These are phyloP conservation scores for Taiozyma sp. DNA, from an alignment of 1,139 yeast species.

Conservation along the genomic window DNA sequence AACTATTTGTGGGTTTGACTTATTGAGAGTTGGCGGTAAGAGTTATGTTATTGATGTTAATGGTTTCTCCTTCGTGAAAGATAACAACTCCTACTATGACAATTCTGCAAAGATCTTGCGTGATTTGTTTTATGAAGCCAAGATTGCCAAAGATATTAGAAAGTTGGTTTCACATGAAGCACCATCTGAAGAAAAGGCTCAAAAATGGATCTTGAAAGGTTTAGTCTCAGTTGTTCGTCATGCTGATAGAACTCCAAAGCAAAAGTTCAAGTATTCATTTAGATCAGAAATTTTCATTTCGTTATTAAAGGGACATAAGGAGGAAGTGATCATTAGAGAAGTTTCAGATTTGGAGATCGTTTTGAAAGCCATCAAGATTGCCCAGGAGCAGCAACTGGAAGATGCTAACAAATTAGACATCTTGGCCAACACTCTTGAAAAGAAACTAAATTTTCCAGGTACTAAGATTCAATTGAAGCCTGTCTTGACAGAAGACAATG, in stretches of 20 bases:
- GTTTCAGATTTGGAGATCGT: slow-evolving; percentile 83
- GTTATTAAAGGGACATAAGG: slow-evolving; percentile 86
- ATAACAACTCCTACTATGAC: slow-evolving; percentile 82
- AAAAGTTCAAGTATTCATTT: slow-evolving; percentile 93
- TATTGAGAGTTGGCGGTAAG: slow-evolving; percentile 81
- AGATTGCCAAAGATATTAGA: slow-evolving; percentile 42
- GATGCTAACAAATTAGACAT: slow-evolving; percentile 72
- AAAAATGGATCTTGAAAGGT: slow-evolving; percentile 96
- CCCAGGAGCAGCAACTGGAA: slow-evolving; percentile 73
- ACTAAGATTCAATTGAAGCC: slow-evolving; percentile 97
- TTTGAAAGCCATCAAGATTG: slow-evolving; percentile 75
- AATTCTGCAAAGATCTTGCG: slow-evolving; percentile 75
- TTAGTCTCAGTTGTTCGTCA: slow-evolving; percentile 89
- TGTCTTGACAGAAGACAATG: slow-evolving; percentile 58
- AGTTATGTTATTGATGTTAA: slow-evolving; percentile 96
- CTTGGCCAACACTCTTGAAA: slow-evolving; percentile 76
- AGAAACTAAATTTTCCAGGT: slow-evolving; percentile 88
- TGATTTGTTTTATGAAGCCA: slow-evolving; percentile 60
- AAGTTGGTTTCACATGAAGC: slow-evolving; percentile 25
- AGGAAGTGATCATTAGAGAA: slow-evolving; percentile 91
- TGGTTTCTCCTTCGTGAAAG: slow-evolving; percentile 97
- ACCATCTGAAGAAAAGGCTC: slow-evolving; percentile 66
- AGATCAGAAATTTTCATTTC: slow-evolving; percentile 83
- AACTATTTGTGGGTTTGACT: slow-evolving; percentile 97
- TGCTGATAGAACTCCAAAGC: slow-evolving; percentile 99